Evolutionary conservation across 257 asterid species (phyloP).

Genomic region (Lavandula angustifolia): DNA sequence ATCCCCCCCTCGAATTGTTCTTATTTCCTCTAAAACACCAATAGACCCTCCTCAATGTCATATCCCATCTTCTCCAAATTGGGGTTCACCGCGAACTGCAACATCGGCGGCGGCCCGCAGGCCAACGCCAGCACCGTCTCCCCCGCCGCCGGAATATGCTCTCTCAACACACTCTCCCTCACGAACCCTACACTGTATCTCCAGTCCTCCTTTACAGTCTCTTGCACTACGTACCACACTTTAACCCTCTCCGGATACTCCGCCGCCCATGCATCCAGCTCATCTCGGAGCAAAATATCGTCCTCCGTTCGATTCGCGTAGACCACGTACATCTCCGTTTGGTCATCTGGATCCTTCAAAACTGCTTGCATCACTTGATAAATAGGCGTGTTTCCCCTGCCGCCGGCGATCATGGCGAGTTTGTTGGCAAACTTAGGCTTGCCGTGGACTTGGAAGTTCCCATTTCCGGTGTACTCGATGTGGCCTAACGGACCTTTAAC

Average conservation of each 20-base stretch:
- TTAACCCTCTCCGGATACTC: conserved; percentile 56
- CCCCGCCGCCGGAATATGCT: conserved; percentile 66
- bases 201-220: conserved; percentile 62
- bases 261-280: conserved; percentile 83
- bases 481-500: conserved; percentile 91
- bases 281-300: conserved; percentile 66
- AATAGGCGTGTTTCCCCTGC: conserved; percentile 86
- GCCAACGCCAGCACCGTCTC: conserved; percentile 64
- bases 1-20: conserved; percentile 10
- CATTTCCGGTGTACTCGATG: conserved; percentile 73
- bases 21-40: conserved; percentile 53
- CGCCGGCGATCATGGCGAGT: conserved; percentile 90
- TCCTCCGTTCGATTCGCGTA: conserved; percentile 91
- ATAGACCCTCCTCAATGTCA: conserved; percentile 58
- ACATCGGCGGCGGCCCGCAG: conserved; percentile 97
- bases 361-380: conserved; percentile 91
- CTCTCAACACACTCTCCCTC: conserved; percentile 58
- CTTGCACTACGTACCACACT: conserved; percentile 87
- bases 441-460: conserved; percentile 62
- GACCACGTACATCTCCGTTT: conserved; percentile 70
- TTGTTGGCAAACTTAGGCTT: conserved; percentile 63
- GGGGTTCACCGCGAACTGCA: conserved; percentile 82
- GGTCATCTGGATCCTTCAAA: conserved; percentile 73
- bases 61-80: conserved; percentile 96
- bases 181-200: conserved; percentile 65